Percentiles rank a stretch among this genome's conserved stretches.
Conservation (phyloP, 495 filamentous ascomycete species). For the Neurospora sp. region DNA sequence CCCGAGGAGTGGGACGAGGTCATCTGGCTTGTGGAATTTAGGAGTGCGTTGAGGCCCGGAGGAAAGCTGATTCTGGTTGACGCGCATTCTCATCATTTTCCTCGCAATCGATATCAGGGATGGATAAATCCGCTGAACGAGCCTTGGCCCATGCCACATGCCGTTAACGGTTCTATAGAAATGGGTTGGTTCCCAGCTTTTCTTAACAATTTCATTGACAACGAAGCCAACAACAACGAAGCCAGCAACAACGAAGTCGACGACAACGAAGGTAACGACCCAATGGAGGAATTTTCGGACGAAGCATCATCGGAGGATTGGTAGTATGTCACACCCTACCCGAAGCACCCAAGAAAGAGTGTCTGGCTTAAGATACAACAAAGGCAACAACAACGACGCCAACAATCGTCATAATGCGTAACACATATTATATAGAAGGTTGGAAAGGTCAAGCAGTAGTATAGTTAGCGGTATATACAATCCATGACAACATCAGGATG, state of each 20-base stretch:
- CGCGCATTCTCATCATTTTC: neutral
- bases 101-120: neutral
- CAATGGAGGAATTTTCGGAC: neutral
- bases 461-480: neutral
- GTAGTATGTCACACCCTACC: neutral
- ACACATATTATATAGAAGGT: neutral
- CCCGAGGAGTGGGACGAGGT: neutral
- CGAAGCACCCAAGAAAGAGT: neutral
- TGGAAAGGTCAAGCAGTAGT: neutral
- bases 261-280: too few species aligned
- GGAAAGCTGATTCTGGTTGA: constrained; percentile 13
- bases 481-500: neutral
- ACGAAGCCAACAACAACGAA: neutral
- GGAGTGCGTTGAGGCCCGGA: constrained; percentile 9
- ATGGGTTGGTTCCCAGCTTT: neutral
- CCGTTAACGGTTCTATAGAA: too few species aligned
- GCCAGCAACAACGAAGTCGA: neutral
- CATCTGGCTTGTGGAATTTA: constrained; percentile 10
- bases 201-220: neutral
- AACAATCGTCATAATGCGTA: neutral
- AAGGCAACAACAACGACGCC: neutral
- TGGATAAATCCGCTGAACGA: neutral
- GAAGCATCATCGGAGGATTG: neutral
- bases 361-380: neutral
- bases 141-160: neutral